These are phyloP conservation scores for Irpex sp. DNA, from an alignment of 1,284 basidiomycete genomes.

Conservation along the genomic window DNA sequence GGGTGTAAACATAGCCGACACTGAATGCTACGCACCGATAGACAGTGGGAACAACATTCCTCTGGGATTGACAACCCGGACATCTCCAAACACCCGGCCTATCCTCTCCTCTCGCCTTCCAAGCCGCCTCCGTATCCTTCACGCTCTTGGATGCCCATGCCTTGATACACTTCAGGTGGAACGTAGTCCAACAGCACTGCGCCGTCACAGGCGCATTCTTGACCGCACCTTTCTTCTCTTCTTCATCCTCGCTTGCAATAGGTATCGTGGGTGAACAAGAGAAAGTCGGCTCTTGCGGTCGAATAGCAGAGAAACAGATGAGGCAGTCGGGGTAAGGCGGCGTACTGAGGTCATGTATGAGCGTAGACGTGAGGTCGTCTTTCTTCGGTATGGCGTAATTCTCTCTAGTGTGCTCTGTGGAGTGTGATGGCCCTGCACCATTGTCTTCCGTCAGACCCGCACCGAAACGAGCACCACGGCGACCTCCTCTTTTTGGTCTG, in stretches of 20 bases:
- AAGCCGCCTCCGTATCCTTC: conserved; percentile 73
- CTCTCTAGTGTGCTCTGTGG: neutral
- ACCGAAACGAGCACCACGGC: neutral
- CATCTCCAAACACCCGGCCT: conserved; percentile 79
- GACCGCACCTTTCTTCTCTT: conserved; percentile 24
- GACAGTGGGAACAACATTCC: conserved; percentile 57
- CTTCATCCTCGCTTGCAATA: conserved; percentile 31
- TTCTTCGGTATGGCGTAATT: conserved; percentile 15
- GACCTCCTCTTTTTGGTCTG: neutral
- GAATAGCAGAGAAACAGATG: conserved; percentile 75
- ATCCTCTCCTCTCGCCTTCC: conserved; percentile 67
- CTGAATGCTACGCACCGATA: conserved; percentile 54
- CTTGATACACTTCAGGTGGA: conserved; percentile 79
- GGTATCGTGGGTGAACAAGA: conserved; percentile 67
- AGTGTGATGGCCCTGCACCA: neutral
- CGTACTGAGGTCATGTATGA: conserved; percentile 59
- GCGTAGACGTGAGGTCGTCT: conserved; percentile 68
- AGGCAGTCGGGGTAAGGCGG: conserved; percentile 75
- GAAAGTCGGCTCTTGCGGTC: conserved; percentile 72
- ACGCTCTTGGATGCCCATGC: conserved; percentile 80
- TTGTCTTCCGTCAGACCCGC: neutral
- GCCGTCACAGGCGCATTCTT: conserved; percentile 24
- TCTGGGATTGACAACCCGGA: conserved; percentile 81
- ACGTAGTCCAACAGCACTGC: conserved; percentile 81
- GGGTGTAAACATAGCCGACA: neutral